phyloP scores from a whole-genome alignment of 1,139 yeast species.

The Yamadazyma atlantica region DNA sequence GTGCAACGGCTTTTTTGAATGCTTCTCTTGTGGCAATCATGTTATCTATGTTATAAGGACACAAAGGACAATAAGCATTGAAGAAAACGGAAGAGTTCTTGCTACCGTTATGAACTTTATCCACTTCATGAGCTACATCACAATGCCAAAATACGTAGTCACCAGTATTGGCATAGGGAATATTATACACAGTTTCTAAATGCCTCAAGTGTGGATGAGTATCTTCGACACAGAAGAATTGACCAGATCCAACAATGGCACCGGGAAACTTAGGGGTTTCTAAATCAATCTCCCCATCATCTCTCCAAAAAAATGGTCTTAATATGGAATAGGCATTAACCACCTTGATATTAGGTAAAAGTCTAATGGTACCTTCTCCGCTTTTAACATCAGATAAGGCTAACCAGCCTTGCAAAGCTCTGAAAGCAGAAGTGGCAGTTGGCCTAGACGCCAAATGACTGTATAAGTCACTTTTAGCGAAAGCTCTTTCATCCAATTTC shows the following conservation, averaged over 20 bases:
- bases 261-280: slow-evolving; percentile 25
- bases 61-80: slow-evolving; percentile 19
- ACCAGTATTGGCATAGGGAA: slow-evolving; percentile 37
- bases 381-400: slow-evolving; percentile 34
- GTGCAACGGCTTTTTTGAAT: slow-evolving; percentile 21
- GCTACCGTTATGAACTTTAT: slow-evolving; percentile 36
- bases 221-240: slow-evolving; percentile 17
- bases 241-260: slow-evolving; percentile 21
- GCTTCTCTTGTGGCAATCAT: slow-evolving; percentile 25
- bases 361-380: slow-evolving; percentile 44
- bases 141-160: slow-evolving; percentile 53
- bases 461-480: slow-evolving; percentile 36
- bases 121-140: slow-evolving; percentile 50
- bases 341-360: slow-evolving; percentile 38
- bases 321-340: slow-evolving; percentile 42
- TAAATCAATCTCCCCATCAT: slow-evolving; percentile 25
- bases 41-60: slow-evolving; percentile 14
- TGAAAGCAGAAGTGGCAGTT: slow-evolving; percentile 38
- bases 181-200: slow-evolving; percentile 23
- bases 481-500: slow-evolving; percentile 35
- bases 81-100: slow-evolving; percentile 38
- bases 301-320: slow-evolving; percentile 45
- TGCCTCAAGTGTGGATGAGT: slow-evolving; percentile 30
- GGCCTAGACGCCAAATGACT: slow-evolving; percentile 20
- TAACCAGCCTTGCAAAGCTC: slow-evolving; percentile 52